phyloP scores from a whole-genome alignment of 257 asterid species.

The Ehretia macrophylla region DNA sequence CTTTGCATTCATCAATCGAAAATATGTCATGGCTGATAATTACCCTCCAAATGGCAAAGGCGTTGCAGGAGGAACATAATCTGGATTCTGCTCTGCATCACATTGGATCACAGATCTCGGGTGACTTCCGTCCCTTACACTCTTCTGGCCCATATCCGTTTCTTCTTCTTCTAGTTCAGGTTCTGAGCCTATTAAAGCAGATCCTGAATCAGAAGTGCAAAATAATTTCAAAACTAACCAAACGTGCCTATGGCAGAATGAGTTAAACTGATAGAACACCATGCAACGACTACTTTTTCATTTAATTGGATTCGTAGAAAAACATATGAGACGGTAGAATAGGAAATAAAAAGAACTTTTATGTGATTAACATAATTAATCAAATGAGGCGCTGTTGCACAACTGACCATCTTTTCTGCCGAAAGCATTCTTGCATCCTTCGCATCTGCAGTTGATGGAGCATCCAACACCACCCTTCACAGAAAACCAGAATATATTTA shows the following conservation, averaged over 20 bases:
- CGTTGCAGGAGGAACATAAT: slow-evolving; percentile 58
- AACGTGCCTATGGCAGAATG: not conserved
- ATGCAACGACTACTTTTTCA: too few relatives aligned
- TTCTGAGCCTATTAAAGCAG: slow-evolving; percentile 46
- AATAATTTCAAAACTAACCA: slow-evolving; percentile 10
- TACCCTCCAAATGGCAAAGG: slow-evolving; percentile 68
- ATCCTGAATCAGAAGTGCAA: slow-evolving; percentile 27
- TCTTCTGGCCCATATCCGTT: slow-evolving; percentile 24
- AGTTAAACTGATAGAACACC: too few relatives aligned
- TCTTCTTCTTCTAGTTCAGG: slow-evolving; percentile 66
- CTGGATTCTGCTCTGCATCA: slow-evolving; percentile 45
- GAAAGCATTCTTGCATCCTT: slow-evolving; percentile 51
- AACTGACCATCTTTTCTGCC: slow-evolving; percentile 60
- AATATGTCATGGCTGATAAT: not conserved
- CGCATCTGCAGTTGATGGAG: slow-evolving; percentile 64
- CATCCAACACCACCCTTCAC: slow-evolving; percentile 63
- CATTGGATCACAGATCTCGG: slow-evolving; percentile 31
- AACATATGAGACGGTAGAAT: too few relatives aligned
- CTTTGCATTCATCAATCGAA: too few relatives aligned
- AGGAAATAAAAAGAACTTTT: too few relatives aligned
- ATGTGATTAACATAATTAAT: too few relatives aligned
- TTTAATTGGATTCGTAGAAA: too few relatives aligned
- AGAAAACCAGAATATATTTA: slow-evolving; percentile 1
- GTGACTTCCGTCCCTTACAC: slow-evolving; percentile 20
- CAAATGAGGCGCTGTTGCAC: too few relatives aligned